Evolutionary conservation across 768 basidiomycete genomes (phyloP), one percentile per base, ranked within the genome.

Genomic region (Trametes cingulata): DNA sequence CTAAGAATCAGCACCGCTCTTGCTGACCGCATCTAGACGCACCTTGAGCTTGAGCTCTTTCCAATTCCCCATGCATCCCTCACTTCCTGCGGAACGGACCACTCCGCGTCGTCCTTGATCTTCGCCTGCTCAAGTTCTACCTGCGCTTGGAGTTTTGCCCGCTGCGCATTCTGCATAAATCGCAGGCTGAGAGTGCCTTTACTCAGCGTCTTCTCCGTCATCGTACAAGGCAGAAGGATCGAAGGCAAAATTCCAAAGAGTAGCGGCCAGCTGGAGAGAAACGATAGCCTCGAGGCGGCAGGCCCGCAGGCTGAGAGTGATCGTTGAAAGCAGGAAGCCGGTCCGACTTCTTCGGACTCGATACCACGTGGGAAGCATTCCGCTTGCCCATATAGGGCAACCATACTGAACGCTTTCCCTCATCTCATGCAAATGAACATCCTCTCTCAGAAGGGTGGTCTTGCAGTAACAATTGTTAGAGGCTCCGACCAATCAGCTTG

Each of bases 151-250:
- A 81, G 77, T 60, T 85, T 83, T 20, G 81, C 76, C 1, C 82
- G 78, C 2, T 83, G 80, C 0, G 86, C 84, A 73, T 86, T 87
- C 70, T 87, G 87, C 87, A 89, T 89, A 69, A 89, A 89, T 2
- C 82, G 81, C 43, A 90, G 77, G 65, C 83, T 82, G 9, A 88
- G 76, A 0, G 87, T 88, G 27, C 85, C 80, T 25, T 78, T 80
- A 71, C 87, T 89, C 37, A 89, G 76, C 2, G 79, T 76, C 71
- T 85, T 86, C 29, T 74, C 74, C 14, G 78, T 70, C 76, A 76
- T 77, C 6, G 6, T n/a, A 19, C 9, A 12, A 6, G n/a, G 17
- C 13, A 17, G 8, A 6, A 15, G 43, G 6, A 13, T 20, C 6
- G 22, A 19, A 37, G 29, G 20, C 15, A 13, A 48, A 5, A 37